phyloP scores from a whole-genome alignment of 495 filamentous ascomycete genomes.

The Lasiosphaeriaceae sp. region DNA sequence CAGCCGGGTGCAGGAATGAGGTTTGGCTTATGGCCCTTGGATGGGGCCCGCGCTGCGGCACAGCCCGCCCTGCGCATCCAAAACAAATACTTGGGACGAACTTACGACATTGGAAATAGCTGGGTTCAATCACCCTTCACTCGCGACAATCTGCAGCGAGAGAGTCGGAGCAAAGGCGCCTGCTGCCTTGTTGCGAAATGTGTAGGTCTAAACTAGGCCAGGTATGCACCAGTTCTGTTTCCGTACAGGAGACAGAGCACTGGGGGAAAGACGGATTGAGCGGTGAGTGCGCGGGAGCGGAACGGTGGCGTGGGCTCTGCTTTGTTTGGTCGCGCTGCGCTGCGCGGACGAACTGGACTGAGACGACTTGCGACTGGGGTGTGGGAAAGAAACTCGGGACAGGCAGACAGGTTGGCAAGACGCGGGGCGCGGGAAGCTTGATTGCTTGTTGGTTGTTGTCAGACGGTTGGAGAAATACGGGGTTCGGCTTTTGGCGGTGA shows the following conservation, averaged over 20 bases:
- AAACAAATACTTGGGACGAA: not conserved
- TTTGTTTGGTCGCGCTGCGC: not conserved
- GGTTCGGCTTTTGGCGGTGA: not conserved
- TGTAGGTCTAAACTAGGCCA: not conserved
- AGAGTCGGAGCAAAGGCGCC: constrained; percentile 34
- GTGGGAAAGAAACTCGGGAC: not conserved
- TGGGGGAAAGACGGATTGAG: constrained; percentile 6
- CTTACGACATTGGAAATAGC: constrained; percentile 50
- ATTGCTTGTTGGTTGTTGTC: no score
- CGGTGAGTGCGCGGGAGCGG: constrained; percentile 14
- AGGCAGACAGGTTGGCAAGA: not conserved
- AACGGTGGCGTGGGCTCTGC: no score
- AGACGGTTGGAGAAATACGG: not conserved
- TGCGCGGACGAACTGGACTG: not conserved
- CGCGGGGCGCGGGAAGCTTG: not conserved
- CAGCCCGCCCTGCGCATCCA: constrained; percentile 3
- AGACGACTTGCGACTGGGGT: no score
- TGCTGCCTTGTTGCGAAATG: constrained; percentile 9
- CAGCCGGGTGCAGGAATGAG: not conserved
- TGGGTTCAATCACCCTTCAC: constrained; percentile 34
- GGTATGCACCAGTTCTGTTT: constrained; percentile 1
- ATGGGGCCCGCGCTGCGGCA: constrained; percentile 15
- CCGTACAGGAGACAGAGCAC: constrained; percentile 8
- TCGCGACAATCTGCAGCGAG: constrained; percentile 36
- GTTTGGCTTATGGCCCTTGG: not conserved